Conservation (phyloP, 352 stramenopile genomes). For the Phytophthora agathidicida region DNA sequence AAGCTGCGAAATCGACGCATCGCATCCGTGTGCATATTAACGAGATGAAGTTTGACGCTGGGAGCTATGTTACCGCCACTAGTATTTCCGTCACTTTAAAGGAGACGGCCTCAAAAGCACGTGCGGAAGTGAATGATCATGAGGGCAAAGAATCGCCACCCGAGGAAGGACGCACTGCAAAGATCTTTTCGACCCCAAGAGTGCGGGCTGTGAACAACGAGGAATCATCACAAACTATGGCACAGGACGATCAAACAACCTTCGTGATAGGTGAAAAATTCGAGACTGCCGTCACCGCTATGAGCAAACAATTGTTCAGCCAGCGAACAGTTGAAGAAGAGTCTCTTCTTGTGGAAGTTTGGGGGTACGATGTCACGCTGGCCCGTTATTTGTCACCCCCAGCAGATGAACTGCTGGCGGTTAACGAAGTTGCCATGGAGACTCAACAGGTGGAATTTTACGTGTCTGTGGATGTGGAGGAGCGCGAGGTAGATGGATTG, state of each 20-base stretch:
- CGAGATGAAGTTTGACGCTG: conserved; percentile 33
- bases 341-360: conserved; percentile 58
- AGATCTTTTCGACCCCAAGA: conserved; percentile 36
- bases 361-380: conserved; percentile 53
- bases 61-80: conserved; percentile 17
- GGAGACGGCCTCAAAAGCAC: conserved; percentile 23
- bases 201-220: conserved; percentile 6
- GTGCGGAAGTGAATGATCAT: conserved; percentile 1
- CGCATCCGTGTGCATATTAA: conserved; percentile 32
- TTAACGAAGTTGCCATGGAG: conserved; percentile 4
- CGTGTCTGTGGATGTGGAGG: conserved; percentile 77
- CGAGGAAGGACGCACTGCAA: conserved; percentile 3
- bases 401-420: neutral
- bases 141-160: conserved; percentile 9
- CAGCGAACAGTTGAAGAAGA: conserved; percentile 26
- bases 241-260: neutral
- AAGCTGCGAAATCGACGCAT: conserved; percentile 12
- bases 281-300: conserved; percentile 23
- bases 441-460: conserved; percentile 55
- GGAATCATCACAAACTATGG: neutral
- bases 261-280: conserved; percentile 35
- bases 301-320: conserved; percentile 23
- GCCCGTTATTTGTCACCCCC: neutral
- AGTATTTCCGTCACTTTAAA: conserved; percentile 40
- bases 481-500: conserved; percentile 66